Percentiles rank a stretch among this genome's conserved stretches.
Conservation (phyloP, 257 asterid genomes). For the Plantago elongata region DNA sequence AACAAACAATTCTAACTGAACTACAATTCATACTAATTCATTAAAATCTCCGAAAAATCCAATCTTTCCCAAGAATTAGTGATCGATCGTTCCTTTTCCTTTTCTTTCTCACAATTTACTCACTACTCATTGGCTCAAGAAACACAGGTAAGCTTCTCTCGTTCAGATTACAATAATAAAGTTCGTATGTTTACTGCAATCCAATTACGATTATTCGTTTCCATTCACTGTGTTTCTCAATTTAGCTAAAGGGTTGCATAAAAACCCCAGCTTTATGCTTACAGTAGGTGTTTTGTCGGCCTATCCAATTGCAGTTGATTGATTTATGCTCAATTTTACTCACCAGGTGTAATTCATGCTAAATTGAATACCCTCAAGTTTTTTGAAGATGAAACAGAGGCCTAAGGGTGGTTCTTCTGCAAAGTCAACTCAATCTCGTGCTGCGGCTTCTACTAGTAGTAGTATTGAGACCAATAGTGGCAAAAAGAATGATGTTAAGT, state of each 20-base stretch:
- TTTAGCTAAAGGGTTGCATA: neutral
- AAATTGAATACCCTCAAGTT: conserved; percentile 20
- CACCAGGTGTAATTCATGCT: conserved; percentile 17
- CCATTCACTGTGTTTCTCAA: neutral
- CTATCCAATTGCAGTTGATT: neutral
- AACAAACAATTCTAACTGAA: neutral
- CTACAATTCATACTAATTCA: neutral
- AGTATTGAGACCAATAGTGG: conserved; percentile 23
- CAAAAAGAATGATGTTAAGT: conserved; percentile 12
- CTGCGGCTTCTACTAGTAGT: conserved; percentile 7
- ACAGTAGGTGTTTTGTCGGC: neutral
- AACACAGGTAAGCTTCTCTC: no score
- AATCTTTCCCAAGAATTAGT: neutral
- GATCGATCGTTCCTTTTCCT: neutral
- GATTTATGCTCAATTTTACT: conserved; percentile 1
- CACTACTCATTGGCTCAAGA: neutral
- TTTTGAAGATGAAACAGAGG: conserved; percentile 52
- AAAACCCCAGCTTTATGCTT: neutral
- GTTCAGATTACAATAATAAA: no score
- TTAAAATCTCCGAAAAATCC: conserved; percentile 1
- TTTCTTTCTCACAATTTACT: neutral
- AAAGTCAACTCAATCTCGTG: conserved; percentile 23
- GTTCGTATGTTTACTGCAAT: neutral
- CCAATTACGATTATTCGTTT: neutral
- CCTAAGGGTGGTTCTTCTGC: conserved; percentile 34